A percentile compares a stretch with the other conserved stretches of the same genome.
Conservation (phyloP, 2,329 filamentous ascomycete species). For the Penicillium corylophilum region DNA sequence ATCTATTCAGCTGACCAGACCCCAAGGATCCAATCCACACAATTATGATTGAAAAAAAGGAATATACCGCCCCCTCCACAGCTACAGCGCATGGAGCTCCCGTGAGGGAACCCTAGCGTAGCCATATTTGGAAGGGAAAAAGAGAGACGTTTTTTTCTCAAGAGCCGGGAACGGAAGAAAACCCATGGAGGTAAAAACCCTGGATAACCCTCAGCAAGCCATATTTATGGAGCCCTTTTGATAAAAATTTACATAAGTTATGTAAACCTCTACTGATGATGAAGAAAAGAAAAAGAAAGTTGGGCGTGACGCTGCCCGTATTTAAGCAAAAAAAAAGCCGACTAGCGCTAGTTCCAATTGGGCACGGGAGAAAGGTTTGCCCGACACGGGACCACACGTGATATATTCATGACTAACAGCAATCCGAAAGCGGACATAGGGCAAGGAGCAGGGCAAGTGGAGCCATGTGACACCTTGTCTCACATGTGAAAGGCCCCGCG, state of each 20-base stretch:
- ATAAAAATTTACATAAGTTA: slow-evolving; percentile 49
- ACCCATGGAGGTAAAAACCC: slow-evolving; percentile 44
- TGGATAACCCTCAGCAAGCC: slow-evolving; percentile 53
- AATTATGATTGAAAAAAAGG: slow-evolving; percentile 17
- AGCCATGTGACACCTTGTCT: neutral
- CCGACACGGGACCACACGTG: neutral
- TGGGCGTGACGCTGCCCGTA: slow-evolving; percentile 6
- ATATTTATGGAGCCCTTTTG: slow-evolving; percentile 46
- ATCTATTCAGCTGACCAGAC: neutral
- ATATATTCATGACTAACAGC: neutral
- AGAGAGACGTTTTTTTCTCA: slow-evolving; percentile 45
- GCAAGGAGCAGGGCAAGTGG: slow-evolving; percentile 3
- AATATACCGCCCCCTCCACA: slow-evolving; percentile 51
- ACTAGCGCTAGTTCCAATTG: slow-evolving; percentile 26
- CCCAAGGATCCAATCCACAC: neutral
- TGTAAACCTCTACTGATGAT: slow-evolving; percentile 56
- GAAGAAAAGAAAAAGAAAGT: slow-evolving; percentile 41
- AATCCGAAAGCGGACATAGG: slow-evolving; percentile 1
- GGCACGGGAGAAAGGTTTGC: slow-evolving; percentile 9
- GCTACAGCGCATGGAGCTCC: slow-evolving; percentile 45
- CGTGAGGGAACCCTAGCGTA: slow-evolving; percentile 43
- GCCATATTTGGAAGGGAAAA: slow-evolving; percentile 48
- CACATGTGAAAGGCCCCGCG: neutral
- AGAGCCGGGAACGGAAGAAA: slow-evolving; percentile 53
- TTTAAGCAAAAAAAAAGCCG: slow-evolving; percentile 28